Evolutionary conservation across 371 early-diverging fungal genomes (phyloP).

Genomic region (Rhizopus sp.): DNA sequence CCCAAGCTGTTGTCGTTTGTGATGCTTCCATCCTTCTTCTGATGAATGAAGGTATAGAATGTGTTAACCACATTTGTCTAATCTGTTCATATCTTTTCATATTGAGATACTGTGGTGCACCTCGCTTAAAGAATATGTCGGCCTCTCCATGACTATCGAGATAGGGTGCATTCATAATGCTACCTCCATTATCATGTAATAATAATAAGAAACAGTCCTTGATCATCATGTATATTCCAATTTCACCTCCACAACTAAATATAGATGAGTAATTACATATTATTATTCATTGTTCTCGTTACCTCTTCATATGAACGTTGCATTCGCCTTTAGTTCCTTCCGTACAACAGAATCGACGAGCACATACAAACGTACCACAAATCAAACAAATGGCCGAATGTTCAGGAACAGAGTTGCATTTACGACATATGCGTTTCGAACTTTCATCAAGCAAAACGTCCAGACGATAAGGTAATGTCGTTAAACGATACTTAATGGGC

Average conservation of each 20-base stretch:
- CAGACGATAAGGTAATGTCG: constrained; percentile 79
- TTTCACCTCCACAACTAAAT: constrained; percentile 86
- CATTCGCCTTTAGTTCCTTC: constrained; percentile 89
- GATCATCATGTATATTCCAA: constrained; percentile 87
- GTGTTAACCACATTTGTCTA: constrained; percentile 81
- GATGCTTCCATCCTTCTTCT: constrained; percentile 83
- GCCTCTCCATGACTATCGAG: constrained; percentile 95
- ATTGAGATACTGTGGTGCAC: constrained; percentile 87
- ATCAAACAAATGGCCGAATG: constrained; percentile 92
- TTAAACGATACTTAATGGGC: constrained; percentile 66
- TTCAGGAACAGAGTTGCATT: constrained; percentile 81
- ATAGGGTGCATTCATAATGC: constrained; percentile 89
- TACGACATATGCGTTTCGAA: constrained; percentile 70
- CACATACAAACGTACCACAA: constrained; percentile 93
- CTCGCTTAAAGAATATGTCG: constrained; percentile 62
- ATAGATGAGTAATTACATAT: not conserved
- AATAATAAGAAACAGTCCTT: constrained; percentile 82
- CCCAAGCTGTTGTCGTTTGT: constrained; percentile 38
- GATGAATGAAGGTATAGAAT: constrained; percentile 83
- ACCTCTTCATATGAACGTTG: constrained; percentile 82
- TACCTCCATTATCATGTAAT: constrained; percentile 80
- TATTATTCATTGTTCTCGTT: constrained; percentile 14
- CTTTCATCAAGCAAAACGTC: constrained; percentile 86
- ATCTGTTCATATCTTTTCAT: constrained; percentile 88
- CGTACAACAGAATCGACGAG: constrained; percentile 88